Base-by-base conservation (phyloP, 2,329 filamentous ascomycete genomes). In the Fusarium zealandicum region DNA sequence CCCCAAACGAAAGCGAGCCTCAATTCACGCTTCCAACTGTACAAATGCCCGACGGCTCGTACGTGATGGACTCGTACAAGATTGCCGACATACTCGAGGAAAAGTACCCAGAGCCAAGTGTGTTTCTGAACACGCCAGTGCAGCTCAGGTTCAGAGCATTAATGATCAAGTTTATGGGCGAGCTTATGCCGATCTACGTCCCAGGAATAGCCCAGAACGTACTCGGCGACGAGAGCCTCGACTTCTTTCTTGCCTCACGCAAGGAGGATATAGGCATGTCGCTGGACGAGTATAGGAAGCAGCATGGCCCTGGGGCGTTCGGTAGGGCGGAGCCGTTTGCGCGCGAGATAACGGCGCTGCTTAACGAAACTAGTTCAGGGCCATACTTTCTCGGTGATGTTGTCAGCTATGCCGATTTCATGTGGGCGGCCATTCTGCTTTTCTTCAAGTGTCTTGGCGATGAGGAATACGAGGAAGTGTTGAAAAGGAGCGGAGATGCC, bases 1-100 rank as follows among this genome's bases (percentile, higher is more conserved):
- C 48, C 2, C 31, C 59, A 4, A 63, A 57, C 16, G 36, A 39
- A 28, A 5, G 6, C 6, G 49, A 1, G 4, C 32, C 59, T 5
- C 4, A 31, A 11, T 63, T 54, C 14, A 63, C 60, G 2, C 40
- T 79, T 46, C 87, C 87, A 0, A 73, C 81, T 4, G 72, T 87
- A 45, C 73, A 70, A 11, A 74, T 86, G 37, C 75, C 80, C 0
- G 79, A 85, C 40, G 83, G 82, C 12, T 80, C 69, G 1, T 86
- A 82, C 61, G 59, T 87, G 6, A 88, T 85, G 82, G 86, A 90
- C 64, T 88, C 84, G 1, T 76, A 73, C 58, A 73, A 73, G 30
- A 90, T 91, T 58, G 84, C 80, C n/a, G 60, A 72, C 3, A 74
- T 76, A n/a, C 76, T 91, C 16, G 87, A 90, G 66, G 71, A 77